A percentile compares a stretch with the other conserved stretches of the same genome.
Conservation (phyloP, 2,329 filamentous ascomycete genomes). For the Colletotrichum cereale region DNA sequence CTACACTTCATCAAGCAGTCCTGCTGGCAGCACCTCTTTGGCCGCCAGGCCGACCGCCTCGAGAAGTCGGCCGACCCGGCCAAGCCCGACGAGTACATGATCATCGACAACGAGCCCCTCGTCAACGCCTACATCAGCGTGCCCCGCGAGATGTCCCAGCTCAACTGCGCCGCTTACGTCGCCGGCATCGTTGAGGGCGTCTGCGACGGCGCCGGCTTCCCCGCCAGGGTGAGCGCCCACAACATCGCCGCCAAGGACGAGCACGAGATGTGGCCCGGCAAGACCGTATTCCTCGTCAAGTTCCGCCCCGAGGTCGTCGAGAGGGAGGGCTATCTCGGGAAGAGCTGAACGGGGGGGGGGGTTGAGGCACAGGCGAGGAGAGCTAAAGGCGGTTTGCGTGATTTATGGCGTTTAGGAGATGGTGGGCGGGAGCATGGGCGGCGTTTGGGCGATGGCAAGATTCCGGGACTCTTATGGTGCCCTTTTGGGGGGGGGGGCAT, state of each 20-base stretch:
- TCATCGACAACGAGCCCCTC: slow-evolving; percentile 96
- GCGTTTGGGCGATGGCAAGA: slow-evolving; percentile 43
- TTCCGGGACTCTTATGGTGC: slow-evolving; percentile 20
- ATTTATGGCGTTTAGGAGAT: slow-evolving; percentile 41
- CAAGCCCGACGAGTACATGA: slow-evolving; percentile 97
- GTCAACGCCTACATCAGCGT: slow-evolving; percentile 95
- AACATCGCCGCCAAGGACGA: slow-evolving; percentile 72
- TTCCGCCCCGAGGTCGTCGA: slow-evolving; percentile 94
- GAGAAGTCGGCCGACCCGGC: slow-evolving; percentile 87
- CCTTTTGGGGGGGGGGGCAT: background rate
- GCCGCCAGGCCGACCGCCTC: slow-evolving; percentile 88
- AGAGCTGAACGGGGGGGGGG: slow-evolving; percentile 52
- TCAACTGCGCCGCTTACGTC: slow-evolving; percentile 96
- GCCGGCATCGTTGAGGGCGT: slow-evolving; percentile 96
- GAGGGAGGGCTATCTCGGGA: slow-evolving; percentile 84
- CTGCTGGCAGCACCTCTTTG: slow-evolving; percentile 93
- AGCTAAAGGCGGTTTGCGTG: slow-evolving; percentile 1
- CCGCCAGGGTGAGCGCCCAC: slow-evolving; percentile 90
- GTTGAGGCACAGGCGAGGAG: too few species aligned
- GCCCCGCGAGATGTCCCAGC: slow-evolving; percentile 93
- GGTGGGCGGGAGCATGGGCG: slow-evolving; percentile 38
- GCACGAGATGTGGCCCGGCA: slow-evolving; percentile 92
- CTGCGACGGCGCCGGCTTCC: slow-evolving; percentile 92
- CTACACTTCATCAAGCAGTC: slow-evolving; percentile 96
- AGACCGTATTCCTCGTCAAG: slow-evolving; percentile 95